Evolutionary conservation across 2,329 filamentous ascomycete species (phyloP).

Genomic region (Zalaria obscura): DNA sequence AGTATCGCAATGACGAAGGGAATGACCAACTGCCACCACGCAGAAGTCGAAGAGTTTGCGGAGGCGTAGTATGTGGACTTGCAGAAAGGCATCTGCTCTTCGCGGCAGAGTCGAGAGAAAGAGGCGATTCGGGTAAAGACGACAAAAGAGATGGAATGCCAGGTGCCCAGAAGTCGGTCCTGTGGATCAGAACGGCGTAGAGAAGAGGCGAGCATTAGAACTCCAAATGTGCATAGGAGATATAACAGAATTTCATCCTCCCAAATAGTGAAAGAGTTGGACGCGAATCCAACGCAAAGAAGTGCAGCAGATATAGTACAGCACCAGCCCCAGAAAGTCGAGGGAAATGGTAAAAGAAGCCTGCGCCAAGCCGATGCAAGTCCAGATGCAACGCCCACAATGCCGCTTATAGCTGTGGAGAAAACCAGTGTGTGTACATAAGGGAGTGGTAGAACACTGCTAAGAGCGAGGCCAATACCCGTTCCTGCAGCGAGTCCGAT

Average conservation of each 20-base stretch:
- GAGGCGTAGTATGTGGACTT: slow-evolving; percentile 92
- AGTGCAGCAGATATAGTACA: slow-evolving; percentile 67
- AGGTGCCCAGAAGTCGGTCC: slow-evolving; percentile 63
- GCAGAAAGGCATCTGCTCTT: slow-evolving; percentile 98
- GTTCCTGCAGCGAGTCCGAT: slow-evolving; percentile 20
- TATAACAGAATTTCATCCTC: slow-evolving; percentile 90
- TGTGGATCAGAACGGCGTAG: slow-evolving; percentile 53
- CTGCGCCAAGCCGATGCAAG: slow-evolving; percentile 26
- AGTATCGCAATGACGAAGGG: slow-evolving; percentile 59
- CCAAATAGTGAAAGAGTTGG: slow-evolving; percentile 98
- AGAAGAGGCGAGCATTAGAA: slow-evolving; percentile 59
- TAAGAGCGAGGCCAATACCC: slow-evolving; percentile 14
- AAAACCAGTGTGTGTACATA: slow-evolving; percentile 26
- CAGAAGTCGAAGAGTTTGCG: slow-evolving; percentile 78
- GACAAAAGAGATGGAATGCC: slow-evolving; percentile 75
- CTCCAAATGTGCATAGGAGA: slow-evolving; percentile 77
- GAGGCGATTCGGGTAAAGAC: slow-evolving; percentile 67
- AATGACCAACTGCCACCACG: slow-evolving; percentile 74
- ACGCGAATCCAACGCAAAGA: slow-evolving; percentile 86
- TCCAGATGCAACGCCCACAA: slow-evolving; percentile 24
- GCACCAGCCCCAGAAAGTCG: slow-evolving; percentile 79
- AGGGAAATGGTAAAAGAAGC: slow-evolving; percentile 46
- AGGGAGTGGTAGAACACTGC: slow-evolving; percentile 14
- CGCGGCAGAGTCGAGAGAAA: slow-evolving; percentile 81
- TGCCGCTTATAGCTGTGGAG: slow-evolving; percentile 23